A percentile compares a stretch with the other conserved stretches of the same genome.
Evolutionary conservation across 306 rosid genomes (phyloP).

Genomic region (Prunus mira): DNA sequence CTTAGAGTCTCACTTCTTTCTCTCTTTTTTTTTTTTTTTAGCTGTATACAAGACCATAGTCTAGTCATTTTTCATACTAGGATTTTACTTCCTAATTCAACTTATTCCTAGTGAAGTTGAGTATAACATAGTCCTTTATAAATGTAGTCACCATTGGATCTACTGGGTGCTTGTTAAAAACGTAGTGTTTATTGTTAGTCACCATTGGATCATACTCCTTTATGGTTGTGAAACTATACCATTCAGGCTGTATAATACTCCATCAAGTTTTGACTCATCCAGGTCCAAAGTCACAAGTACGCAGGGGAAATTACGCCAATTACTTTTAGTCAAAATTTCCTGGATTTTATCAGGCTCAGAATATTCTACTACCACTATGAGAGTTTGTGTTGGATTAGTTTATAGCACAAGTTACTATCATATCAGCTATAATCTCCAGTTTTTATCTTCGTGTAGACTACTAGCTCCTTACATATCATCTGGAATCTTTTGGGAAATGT

Average conservation of each 20-base stretch:
- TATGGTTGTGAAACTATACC: not conserved
- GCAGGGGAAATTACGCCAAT: not conserved
- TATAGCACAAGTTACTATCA: constrained; percentile 2
- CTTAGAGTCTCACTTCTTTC: not conserved
- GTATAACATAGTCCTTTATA: not conserved
- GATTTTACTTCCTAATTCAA: not conserved
- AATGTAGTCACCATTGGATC: not conserved
- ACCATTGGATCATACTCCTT: not conserved
- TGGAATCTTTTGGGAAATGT: constrained; percentile 70
- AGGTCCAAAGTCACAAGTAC: not conserved
- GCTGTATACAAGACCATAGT: no score
- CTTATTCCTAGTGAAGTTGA: not conserved
- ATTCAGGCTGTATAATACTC: not conserved
- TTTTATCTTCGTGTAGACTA: constrained; percentile 45
- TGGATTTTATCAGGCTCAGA: not conserved
- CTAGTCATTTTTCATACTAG: not conserved
- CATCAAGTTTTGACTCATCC: not conserved
- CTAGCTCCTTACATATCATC: constrained; percentile 77
- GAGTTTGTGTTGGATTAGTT: not conserved
- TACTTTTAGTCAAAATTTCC: not conserved
- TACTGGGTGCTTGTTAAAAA: not conserved
- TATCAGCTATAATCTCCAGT: constrained; percentile 16
- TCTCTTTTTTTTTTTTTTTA: no score
- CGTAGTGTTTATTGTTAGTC: not conserved
- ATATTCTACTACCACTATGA: not conserved